These are phyloP conservation scores for Penicillium nucicola DNA, from an alignment of 495 filamentous ascomycete genomes.

Conservation along the genomic window DNA sequence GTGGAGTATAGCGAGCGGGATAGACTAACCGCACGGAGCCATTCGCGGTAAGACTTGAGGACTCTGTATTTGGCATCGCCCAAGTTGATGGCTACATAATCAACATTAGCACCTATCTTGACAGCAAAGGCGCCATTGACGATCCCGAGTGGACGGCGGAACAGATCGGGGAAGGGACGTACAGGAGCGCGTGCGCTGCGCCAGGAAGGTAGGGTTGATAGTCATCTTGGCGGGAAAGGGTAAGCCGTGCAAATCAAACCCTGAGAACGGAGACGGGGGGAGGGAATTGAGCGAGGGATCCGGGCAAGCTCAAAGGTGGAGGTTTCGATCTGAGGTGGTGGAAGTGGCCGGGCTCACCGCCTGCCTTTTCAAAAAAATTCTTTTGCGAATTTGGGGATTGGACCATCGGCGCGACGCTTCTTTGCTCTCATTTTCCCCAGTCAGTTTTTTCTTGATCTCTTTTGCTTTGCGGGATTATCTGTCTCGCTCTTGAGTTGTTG, in stretches of 20 bases:
- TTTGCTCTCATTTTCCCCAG: conserved; percentile 8
- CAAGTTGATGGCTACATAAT: conserved; percentile 73
- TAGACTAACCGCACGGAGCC: conserved; percentile 83
- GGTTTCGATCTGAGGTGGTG: conserved; percentile 24
- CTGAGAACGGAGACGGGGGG: conserved; percentile 12
- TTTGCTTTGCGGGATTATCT: neutral
- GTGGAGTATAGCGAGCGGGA: conserved; percentile 5
- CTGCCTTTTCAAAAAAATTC: conserved; percentile 45
- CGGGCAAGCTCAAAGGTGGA: conserved; percentile 29
- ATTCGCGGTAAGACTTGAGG: conserved; percentile 82
- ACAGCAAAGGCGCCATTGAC: conserved; percentile 10
- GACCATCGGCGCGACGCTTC: conserved; percentile 2
- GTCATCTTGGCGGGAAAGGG: conserved; percentile 47
- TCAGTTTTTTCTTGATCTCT: conserved; percentile 4
- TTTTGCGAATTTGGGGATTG: conserved; percentile 15
- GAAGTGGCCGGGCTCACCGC: conserved; percentile 32
- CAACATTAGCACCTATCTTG: neutral
- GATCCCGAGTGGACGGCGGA: conserved; percentile 15
- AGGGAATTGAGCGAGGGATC: conserved; percentile 16
- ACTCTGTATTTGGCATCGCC: conserved; percentile 78
- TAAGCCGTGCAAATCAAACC: conserved; percentile 21
- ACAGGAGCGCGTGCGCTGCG: conserved; percentile 88
- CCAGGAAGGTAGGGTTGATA: conserved; percentile 91
- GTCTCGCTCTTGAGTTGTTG: neutral
- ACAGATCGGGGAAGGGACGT: conserved; percentile 41